A percentile compares a stretch with the other conserved stretches of the same genome.
These are phyloP conservation scores for Collybia mongolica DNA, from an alignment of 768 basidiomycete genomes.

Conservation along the genomic window DNA sequence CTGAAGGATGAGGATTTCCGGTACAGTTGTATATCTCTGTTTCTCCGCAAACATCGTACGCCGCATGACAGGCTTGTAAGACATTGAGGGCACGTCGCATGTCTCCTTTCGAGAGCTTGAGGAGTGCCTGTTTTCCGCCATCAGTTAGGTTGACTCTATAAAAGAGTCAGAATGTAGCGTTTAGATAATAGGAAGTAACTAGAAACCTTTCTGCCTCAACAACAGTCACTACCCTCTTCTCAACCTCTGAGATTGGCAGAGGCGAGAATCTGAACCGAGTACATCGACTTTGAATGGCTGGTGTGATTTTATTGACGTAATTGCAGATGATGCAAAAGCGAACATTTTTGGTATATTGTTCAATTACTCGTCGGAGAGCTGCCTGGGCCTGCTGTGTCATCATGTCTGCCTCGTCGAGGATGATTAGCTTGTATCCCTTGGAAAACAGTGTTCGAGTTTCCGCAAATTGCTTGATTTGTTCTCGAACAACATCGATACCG, in stretches of 20 bases:
- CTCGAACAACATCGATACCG: conserved; percentile 97
- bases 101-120: conserved; percentile 95
- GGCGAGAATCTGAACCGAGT: conserved; percentile 98
- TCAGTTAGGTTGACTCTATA: conserved; percentile 79
- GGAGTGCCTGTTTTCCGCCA: conserved; percentile 84
- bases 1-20: conserved; percentile 92
- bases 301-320: conserved; percentile 98
- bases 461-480: conserved; percentile 98
- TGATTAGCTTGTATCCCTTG: conserved; percentile 95
- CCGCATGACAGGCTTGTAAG: conserved; percentile 96
- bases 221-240: conserved; percentile 76
- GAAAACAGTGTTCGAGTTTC: conserved; percentile 90
- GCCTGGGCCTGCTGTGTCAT: conserved; percentile 99
- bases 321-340: conserved; percentile 99
- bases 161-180: not conserved
- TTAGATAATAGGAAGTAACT: not conserved
- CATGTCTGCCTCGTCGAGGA: conserved; percentile 99
- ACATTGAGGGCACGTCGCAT: conserved; percentile 97
- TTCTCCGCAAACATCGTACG: conserved; percentile 87
- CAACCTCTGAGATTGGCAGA: conserved; percentile 79
- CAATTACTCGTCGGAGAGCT: conserved; percentile 94
- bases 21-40: conserved; percentile 96
- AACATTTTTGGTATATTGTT: conserved; percentile 98
- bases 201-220: conserved; percentile 79
- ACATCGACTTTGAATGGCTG: conserved; percentile 98